Conservation (phyloP, 2,329 filamentous ascomycete genomes). For the Dryadomyces quercus-mongolicae region DNA sequence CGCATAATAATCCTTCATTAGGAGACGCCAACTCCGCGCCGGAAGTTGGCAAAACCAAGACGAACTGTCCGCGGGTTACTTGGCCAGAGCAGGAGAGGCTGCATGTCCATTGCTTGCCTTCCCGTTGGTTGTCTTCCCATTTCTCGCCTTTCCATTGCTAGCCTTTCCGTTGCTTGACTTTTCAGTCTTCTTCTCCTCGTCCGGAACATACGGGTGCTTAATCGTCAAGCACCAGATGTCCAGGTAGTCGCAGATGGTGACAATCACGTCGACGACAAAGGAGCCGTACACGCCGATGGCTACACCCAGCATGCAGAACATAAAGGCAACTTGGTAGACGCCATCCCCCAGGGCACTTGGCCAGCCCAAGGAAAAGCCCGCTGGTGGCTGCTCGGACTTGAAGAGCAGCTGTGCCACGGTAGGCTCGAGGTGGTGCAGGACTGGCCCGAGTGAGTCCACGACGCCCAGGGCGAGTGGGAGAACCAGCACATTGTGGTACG, state of each 20-base stretch:
- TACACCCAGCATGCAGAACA: slow-evolving; percentile 78
- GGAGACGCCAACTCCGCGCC: background rate
- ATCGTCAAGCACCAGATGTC: slow-evolving; percentile 98
- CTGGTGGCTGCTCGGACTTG: slow-evolving; percentile 1
- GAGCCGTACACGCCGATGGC: slow-evolving; percentile 89
- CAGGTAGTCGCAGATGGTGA: slow-evolving; percentile 93
- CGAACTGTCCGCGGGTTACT: background rate
- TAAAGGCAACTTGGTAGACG: slow-evolving; percentile 70
- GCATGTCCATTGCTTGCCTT: background rate
- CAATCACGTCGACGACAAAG: slow-evolving; percentile 94
- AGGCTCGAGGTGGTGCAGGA: slow-evolving; percentile 39
- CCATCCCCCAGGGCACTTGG: slow-evolving; percentile 61
- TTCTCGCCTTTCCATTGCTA: background rate
- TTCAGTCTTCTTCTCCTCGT: background rate
- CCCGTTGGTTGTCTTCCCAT: background rate
- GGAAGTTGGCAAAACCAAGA: background rate
- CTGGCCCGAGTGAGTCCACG: slow-evolving; percentile 65
- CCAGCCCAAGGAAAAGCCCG: slow-evolving; percentile 44
- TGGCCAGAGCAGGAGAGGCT: background rate
- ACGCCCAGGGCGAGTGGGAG: slow-evolving; percentile 69
- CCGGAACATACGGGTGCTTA: slow-evolving; percentile 60
- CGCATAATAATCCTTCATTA: too few relatives aligned
- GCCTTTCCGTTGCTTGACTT: background rate
- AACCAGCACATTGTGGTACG: slow-evolving; percentile 77
- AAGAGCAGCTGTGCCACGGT: slow-evolving; percentile 4